Evolutionary conservation across 192 early-diverging fungal species (phyloP).

Genomic region (Coemansia sp.): DNA sequence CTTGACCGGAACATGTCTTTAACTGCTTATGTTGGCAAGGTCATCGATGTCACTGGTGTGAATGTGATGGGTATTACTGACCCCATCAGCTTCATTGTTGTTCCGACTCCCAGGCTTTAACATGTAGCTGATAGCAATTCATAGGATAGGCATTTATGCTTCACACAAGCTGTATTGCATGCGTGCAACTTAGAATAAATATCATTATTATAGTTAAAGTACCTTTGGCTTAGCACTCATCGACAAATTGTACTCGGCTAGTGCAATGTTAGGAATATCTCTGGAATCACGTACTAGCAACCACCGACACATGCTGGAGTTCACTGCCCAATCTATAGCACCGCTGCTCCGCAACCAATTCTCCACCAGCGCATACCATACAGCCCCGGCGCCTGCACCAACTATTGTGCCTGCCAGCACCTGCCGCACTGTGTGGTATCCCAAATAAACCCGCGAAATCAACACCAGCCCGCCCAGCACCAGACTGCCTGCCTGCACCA

Average conservation of each 20-base stretch:
- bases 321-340: conserved; percentile 3
- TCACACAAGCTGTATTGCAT: too few relatives aligned
- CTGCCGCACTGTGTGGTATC: conserved; percentile 34
- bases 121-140: too few relatives aligned
- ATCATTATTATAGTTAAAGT: too few relatives aligned
- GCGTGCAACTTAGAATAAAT: too few relatives aligned
- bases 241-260: conserved; percentile 35
- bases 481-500: conserved; percentile 17
- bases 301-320: conserved; percentile 19
- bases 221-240: background rate
- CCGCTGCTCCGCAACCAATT: conserved; percentile 13
- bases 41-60: too few relatives aligned
- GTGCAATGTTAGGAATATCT: conserved; percentile 19
- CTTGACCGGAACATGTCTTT: too few relatives aligned
- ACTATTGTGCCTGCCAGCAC: conserved; percentile 19
- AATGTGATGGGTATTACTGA: too few relatives aligned
- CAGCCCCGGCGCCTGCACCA: conserved; percentile 14
- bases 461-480: conserved; percentile 16
- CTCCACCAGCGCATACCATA: conserved; percentile 25
- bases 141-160: too few relatives aligned
- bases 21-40: too few relatives aligned
- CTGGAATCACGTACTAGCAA: conserved; percentile 43
- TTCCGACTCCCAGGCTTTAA: too few relatives aligned
- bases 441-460: conserved; percentile 37
- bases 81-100: too few relatives aligned